Evolutionary conservation across 805 yeast genomes (phyloP).

Genomic region (Citeromyces nyonsensis): DNA sequence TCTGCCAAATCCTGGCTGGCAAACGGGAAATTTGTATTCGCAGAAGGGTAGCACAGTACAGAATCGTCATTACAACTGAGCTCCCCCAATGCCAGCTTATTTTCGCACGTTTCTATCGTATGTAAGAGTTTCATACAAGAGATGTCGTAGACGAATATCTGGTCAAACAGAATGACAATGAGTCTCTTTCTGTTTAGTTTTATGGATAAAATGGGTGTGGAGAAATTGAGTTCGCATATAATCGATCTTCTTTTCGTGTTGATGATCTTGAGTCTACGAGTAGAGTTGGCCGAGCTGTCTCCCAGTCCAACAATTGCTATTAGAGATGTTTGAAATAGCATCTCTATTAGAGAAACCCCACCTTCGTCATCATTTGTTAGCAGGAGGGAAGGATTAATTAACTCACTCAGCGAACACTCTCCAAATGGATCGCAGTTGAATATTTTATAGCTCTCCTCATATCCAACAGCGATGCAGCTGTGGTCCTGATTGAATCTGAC

Average conservation of each 20-base stretch:
- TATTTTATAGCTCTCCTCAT: conserved; percentile 48
- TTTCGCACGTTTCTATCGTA: conserved; percentile 43
- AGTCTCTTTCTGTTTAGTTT: conserved; percentile 72
- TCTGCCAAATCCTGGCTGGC: neutral
- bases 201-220: conserved; percentile 56
- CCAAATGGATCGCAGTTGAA: conserved; percentile 86
- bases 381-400: no score
- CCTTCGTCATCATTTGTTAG: conserved; percentile 19
- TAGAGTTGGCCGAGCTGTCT: conserved; percentile 51
- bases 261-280: conserved; percentile 69
- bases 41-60: conserved; percentile 39
- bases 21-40: conserved; percentile 9
- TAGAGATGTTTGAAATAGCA: conserved; percentile 81
- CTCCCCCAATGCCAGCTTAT: conserved; percentile 12
- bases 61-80: conserved; percentile 27
- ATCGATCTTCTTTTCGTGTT: conserved; percentile 65
- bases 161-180: conserved; percentile 64
- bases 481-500: conserved; percentile 82
- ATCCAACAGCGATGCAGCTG: conserved; percentile 64
- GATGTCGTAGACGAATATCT: conserved; percentile 79
- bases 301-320: conserved; percentile 76
- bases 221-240: conserved; percentile 83
- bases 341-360: conserved; percentile 62
- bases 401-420: conserved; percentile 30
- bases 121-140: conserved; percentile 75